Conservation (phyloP, 768 basidiomycete genomes). For the Gyrodon lividus region DNA sequence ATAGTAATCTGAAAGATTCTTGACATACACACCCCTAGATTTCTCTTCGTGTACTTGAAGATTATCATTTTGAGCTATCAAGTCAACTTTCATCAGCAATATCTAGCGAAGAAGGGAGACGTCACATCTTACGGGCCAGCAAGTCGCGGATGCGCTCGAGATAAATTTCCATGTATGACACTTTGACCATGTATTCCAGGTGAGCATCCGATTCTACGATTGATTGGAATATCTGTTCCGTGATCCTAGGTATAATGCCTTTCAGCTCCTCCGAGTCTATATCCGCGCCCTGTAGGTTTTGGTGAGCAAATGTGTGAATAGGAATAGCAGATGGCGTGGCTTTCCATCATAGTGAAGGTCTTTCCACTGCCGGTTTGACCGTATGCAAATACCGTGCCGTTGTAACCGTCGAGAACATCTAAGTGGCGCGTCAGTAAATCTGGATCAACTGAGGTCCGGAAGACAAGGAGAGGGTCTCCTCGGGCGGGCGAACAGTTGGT, state of each 20-base stretch:
- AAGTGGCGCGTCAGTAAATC: conserved; percentile 19
- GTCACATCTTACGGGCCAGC: conserved; percentile 74
- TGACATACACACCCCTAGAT: conserved; percentile 95
- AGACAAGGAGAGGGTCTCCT: conserved; percentile 4
- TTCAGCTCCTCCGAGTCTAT: conserved; percentile 92
- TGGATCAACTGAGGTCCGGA: background rate
- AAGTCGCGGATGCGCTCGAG: conserved; percentile 94
- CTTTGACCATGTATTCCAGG: conserved; percentile 98
- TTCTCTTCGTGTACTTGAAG: conserved; percentile 99
- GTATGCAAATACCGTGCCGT: conserved; percentile 97
- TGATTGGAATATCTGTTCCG: conserved; percentile 98
- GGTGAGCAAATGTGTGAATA: conserved; percentile 9
- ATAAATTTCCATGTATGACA: conserved; percentile 99
- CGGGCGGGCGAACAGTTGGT: background rate
- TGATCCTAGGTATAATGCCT: conserved; percentile 97
- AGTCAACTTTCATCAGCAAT: conserved; percentile 6
- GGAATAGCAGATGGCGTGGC: conserved; percentile 12
- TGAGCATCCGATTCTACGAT: conserved; percentile 95
- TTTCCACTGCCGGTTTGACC: conserved; percentile 98
- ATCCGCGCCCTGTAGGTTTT: conserved; percentile 75
- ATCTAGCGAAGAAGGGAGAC: background rate
- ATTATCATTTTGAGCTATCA: conserved; percentile 92
- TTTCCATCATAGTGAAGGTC: conserved; percentile 98
- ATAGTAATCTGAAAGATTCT: conserved; percentile 96
- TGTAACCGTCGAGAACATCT: conserved; percentile 99